Base-by-base conservation (phyloP, 1,139 yeast species). In the Debaryomyces fabryi region DNA sequence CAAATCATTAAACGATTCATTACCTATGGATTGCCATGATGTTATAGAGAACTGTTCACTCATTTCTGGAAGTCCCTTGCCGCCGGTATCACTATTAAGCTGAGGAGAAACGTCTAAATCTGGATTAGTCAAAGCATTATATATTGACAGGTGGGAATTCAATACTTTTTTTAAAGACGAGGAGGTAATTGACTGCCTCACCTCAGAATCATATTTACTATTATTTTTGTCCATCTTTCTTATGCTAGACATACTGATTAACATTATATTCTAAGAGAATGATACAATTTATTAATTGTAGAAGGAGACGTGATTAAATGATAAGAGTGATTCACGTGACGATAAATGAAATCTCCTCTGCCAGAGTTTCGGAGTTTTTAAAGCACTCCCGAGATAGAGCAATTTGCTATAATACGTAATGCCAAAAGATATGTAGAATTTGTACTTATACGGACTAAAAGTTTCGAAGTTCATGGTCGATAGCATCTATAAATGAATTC, bases 61-160 rank as follows among this genome's bases (percentile, higher is more conserved):
- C 27, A 50, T 30, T n/a, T 53, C 53, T 12, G 59, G 59, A 8
- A 56, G 45, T 12, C 40, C 43, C 3, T 36, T 27, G n/a, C 21
- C 32, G 13, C 29, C 21, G 20, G 21, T 6, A 13, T 30, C 43
- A 10, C 29, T n/a, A 13, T 46, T 41, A 50, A 29, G 32, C 50
- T 45, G 23, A 34, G 62, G 59, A 7, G 64, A 52, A 46, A 64
- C 54, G 49, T 73, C 76, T 44, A 74, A 65, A n/a, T 72, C 77
- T 4, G 79, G 79, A 53, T 75, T 72, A 38, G 64, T 71, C 42
- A 74, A 63, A 3, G 69, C 74, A 51, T 72, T 66, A 53, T 65
- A 72, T 25, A 74, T 66, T 2, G 77, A 72, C 65, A 67, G 72
- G 50, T 73, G 76, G 12, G 76, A 67, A 39, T 62, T 62, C 35